These are phyloP conservation scores for Ceratobasidium sp. DNA, from an alignment of 1,284 basidiomycete species.

Conservation along the genomic window DNA sequence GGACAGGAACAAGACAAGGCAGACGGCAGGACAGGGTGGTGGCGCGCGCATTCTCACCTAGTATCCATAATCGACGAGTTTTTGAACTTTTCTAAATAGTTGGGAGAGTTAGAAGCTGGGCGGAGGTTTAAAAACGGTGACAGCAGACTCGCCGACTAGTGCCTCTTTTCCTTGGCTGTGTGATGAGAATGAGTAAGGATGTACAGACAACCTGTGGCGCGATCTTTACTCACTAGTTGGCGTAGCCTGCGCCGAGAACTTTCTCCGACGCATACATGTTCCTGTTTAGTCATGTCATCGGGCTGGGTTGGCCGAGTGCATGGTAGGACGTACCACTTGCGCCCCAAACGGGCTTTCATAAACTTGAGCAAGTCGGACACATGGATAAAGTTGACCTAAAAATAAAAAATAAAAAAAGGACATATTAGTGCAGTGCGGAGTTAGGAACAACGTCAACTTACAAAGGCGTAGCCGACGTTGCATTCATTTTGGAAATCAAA, in stretches of 20 bases:
- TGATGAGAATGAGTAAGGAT: background rate
- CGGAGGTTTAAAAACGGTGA: too few relatives aligned
- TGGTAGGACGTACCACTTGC: conserved; percentile 69
- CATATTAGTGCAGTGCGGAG: background rate
- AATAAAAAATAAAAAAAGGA: background rate
- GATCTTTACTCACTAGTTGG: conserved; percentile 76
- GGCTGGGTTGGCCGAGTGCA: too few relatives aligned
- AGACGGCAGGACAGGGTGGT: background rate
- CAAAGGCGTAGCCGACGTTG: conserved; percentile 78
- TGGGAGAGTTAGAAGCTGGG: conserved; percentile 18
- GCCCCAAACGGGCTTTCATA: conserved; percentile 74
- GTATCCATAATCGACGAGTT: conserved; percentile 65
- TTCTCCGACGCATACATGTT: conserved; percentile 90
- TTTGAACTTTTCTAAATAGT: conserved; percentile 72
- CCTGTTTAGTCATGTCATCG: too few relatives aligned
- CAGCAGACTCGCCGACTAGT: conserved; percentile 64
- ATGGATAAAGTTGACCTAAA: conserved; percentile 78
- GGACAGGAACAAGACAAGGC: conserved; percentile 82
- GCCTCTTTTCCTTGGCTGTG: conserved; percentile 80
- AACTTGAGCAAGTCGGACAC: conserved; percentile 77
- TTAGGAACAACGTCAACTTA: conserved; percentile 18
- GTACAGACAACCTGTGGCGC: background rate
- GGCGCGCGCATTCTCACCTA: background rate
- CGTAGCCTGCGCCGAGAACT: conserved; percentile 85
- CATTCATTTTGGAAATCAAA: conserved; percentile 58